Conservation (phyloP, 192 early-diverging fungal genomes). For the Mortierella antarctica region DNA sequence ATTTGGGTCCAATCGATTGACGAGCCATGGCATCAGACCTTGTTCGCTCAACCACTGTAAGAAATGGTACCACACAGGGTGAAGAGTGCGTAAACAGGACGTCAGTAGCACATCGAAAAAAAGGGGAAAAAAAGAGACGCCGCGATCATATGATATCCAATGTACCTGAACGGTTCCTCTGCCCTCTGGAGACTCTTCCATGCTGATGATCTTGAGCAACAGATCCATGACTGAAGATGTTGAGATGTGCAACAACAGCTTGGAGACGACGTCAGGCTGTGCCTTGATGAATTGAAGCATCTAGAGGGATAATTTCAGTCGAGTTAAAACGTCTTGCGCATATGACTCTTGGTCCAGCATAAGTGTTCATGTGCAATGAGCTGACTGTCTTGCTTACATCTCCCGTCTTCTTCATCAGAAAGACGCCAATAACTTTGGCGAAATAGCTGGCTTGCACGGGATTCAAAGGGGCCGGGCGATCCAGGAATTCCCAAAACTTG, state of each 20-base stretch:
- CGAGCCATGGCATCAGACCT: slow-evolving; percentile 79
- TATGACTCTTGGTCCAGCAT: too few species aligned
- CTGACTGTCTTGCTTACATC: slow-evolving; percentile 61
- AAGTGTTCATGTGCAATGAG: too few species aligned
- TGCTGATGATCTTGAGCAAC: slow-evolving; percentile 88
- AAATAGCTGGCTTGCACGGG: slow-evolving; percentile 91
- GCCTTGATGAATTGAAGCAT: slow-evolving; percentile 86
- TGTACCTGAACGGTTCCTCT: slow-evolving; percentile 82
- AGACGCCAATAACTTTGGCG: slow-evolving; percentile 87
- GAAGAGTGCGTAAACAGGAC: too few species aligned
- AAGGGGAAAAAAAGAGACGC: too few species aligned
- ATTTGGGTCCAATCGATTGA: slow-evolving; percentile 83
- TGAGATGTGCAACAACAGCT: slow-evolving; percentile 84
- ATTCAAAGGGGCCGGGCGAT: slow-evolving; percentile 78
- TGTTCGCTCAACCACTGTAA: slow-evolving; percentile 86
- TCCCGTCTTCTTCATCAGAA: slow-evolving; percentile 89
- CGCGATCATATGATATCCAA: not conserved
- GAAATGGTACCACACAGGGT: too few species aligned
- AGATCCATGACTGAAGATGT: slow-evolving; percentile 90
- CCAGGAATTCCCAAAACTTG: slow-evolving; percentile 88
- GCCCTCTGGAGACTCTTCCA: slow-evolving; percentile 88
- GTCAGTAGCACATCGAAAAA: too few species aligned
- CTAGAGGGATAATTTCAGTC: slow-evolving; percentile 46
- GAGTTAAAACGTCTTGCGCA: too few species aligned
- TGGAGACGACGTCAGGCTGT: slow-evolving; percentile 77